These are phyloP conservation scores for Tephrocybe rancida DNA, from an alignment of 768 basidiomycete genomes.

Conservation along the genomic window DNA sequence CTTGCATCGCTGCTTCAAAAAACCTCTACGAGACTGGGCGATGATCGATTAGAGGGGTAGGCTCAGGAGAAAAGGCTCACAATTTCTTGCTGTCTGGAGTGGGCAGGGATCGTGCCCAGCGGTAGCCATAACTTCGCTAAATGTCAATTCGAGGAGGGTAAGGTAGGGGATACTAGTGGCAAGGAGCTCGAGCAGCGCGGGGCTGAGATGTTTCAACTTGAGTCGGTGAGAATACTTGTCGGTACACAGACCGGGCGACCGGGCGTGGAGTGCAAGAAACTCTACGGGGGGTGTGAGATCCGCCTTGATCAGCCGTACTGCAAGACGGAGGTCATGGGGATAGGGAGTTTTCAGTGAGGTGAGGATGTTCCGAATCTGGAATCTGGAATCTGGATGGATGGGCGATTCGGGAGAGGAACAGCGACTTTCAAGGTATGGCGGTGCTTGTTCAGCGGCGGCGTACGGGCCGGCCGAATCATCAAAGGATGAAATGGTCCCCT, in stretches of 20 bases:
- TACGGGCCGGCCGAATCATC: too few relatives aligned
- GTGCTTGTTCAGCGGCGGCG: slow-evolving; percentile 39
- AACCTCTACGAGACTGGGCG: slow-evolving; percentile 4
- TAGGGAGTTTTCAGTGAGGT: slow-evolving; percentile 28
- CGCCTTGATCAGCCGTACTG: slow-evolving; percentile 40
- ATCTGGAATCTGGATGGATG: slow-evolving; percentile 28
- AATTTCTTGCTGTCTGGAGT: slow-evolving; percentile 5
- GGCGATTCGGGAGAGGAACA: slow-evolving; percentile 21
- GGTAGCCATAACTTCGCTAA: slow-evolving; percentile 19
- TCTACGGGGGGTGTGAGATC: slow-evolving; percentile 26
- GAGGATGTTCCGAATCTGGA: slow-evolving; percentile 45
- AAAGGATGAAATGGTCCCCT: too few relatives aligned
- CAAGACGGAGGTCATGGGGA: slow-evolving; percentile 32
- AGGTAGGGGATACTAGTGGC: slow-evolving; percentile 24
- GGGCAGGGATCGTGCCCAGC: background rate
- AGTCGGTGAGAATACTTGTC: slow-evolving; percentile 11
- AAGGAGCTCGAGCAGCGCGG: slow-evolving; percentile 25
- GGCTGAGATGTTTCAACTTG: slow-evolving; percentile 22
- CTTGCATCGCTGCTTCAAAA: slow-evolving; percentile 8
- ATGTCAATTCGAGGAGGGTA: slow-evolving; percentile 21
- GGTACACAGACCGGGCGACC: slow-evolving; percentile 24
- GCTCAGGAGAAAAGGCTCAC: slow-evolving; percentile 7
- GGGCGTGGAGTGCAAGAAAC: slow-evolving; percentile 31
- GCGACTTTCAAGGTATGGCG: slow-evolving; percentile 32
- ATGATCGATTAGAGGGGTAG: background rate